Evolutionary conservation across 805 yeast genomes (phyloP), one percentile per base, ranked within the genome.

Genomic region (Debaryomyces hansenii): DNA sequence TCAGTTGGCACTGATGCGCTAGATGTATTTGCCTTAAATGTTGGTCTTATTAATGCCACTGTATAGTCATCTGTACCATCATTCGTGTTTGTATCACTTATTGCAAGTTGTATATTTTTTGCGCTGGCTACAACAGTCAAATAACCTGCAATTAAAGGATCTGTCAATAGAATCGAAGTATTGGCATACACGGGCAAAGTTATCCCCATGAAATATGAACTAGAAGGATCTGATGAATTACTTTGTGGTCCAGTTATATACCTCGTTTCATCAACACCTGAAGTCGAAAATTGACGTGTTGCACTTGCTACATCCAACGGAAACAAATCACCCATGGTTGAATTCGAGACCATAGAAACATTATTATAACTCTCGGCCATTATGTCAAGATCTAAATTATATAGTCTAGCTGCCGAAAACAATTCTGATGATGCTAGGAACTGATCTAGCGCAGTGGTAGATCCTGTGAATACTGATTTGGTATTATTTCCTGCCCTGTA

Each of bases 101-200:
- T 56, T 1, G 76, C 69, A 11, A 35, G 37, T 41, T 62, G 69
- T 40, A 72, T 60, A 40, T 57, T 60, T 14, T 53, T 49, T 1
- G 75, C 74, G 45, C 52, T 61, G n/a, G 72, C 66, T 8, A 73
- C 44, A 8, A 87, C 79, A 0, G 94, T 78, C 35, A 90, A 55
- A 62, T 82, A 90, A 0, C 96, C 96, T 2, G 83, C 77, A 5
- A 87, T 69, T 18, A 78, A 74, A 4, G 85, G 82, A 12, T 74
- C 69, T n/a, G 74, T 66, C 5, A 66, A 28, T 18, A 84, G 66
- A 18, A 87, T 84, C 1, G 95, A 84, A n/a, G 84, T 75, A 53
- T 86, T 85, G 14, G 89, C 79, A 55, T 75, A 84, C 2, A 90
- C 77, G 0, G 96, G 94, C 4, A 89, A 54, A 0, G 96, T 86